Evolutionary conservation across 1,284 basidiomycete species (phyloP), one percentile per base, ranked within the genome.

Genomic region (Trametes hirsuta): DNA sequence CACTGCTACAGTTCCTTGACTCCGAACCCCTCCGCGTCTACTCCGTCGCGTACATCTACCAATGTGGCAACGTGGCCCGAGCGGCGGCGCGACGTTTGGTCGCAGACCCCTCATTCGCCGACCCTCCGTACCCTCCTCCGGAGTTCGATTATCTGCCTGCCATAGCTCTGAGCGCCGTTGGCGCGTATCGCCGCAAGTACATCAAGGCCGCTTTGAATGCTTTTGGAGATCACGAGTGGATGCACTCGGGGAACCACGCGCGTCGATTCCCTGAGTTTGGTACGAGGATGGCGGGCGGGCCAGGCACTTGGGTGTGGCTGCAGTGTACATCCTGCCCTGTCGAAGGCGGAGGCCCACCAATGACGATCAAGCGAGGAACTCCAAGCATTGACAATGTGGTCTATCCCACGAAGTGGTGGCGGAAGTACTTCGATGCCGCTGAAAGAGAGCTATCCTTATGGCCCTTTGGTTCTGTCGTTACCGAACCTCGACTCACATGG

Each of bases 21-120:
- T 14, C 42, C 48, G 58, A 58, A 22, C 59, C 64, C 2, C 51
- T 59, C 8, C 62, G 57, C 10, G 30, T 64, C 12, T 62, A 64
- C 44, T 40, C 47, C 12, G n/a, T 64, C 36, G 64, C 64, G 9
- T 64, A 61, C 44, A 44, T 47, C 22, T 18, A 44, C 47, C 11
- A 46, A 18, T 11, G 47, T 18, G 46, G 55, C 35, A 58, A 63
- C 21, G 52, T 58, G 12, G 48, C 44, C 4, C 47, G 56, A 2
- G 36, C 35, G 22, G 59, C 63, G 3, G 59, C 63, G 6, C 14
- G 24, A 24, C 35, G 15, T 15, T 40, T 55, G 10, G 50, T 48
- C 35, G 50, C 48, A 5, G 41, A 51, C 1, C 55, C 55, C 9
- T 10, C 25, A 3, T 47, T 58, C 48, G 30, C 40, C 9, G 15